These are phyloP conservation scores for Backusella mclennaniae DNA, from an alignment of 192 early-diverging fungal species.

Conservation along the genomic window DNA sequence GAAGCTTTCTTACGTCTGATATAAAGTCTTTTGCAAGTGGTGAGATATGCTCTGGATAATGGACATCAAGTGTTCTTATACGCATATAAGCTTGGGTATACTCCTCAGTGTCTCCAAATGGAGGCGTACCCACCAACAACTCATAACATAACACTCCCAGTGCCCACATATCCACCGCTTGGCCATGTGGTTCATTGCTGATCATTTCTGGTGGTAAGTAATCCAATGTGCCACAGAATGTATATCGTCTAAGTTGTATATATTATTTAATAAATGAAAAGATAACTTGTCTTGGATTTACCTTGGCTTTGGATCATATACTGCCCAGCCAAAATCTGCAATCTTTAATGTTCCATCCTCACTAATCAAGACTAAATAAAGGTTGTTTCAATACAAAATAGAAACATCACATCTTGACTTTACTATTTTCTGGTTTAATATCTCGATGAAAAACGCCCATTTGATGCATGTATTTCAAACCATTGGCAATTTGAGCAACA, in stretches of 20 bases:
- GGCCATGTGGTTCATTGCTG: conserved; percentile 72
- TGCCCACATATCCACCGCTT: conserved; percentile 89
- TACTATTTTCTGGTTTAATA: conserved; percentile 78
- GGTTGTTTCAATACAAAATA: too few species aligned
- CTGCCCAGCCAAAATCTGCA: conserved; percentile 96
- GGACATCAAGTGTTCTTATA: conserved; percentile 79
- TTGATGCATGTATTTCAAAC: conserved; percentile 81
- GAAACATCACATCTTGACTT: background rate
- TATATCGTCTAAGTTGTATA: conserved; percentile 57
- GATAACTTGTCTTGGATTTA: background rate
- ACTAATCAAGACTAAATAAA: conserved; percentile 56
- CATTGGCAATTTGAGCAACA: conserved; percentile 72
- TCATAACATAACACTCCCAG: conserved; percentile 92
- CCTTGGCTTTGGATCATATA: conserved; percentile 81
- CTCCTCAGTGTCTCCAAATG: conserved; percentile 71
- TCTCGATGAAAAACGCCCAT: conserved; percentile 92
- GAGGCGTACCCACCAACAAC: conserved; percentile 86
- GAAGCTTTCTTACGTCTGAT: conserved; percentile 44
- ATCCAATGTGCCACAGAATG: conserved; percentile 94
- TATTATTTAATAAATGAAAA: background rate
- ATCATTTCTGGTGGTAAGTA: conserved; percentile 98
- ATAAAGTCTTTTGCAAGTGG: conserved; percentile 81
- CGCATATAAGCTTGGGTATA: conserved; percentile 73
- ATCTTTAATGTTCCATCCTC: conserved; percentile 85
- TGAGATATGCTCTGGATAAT: conserved; percentile 75